Evolutionary conservation across 1,284 basidiomycete species (phyloP).

Genomic region (Malassezia slooffiae): DNA sequence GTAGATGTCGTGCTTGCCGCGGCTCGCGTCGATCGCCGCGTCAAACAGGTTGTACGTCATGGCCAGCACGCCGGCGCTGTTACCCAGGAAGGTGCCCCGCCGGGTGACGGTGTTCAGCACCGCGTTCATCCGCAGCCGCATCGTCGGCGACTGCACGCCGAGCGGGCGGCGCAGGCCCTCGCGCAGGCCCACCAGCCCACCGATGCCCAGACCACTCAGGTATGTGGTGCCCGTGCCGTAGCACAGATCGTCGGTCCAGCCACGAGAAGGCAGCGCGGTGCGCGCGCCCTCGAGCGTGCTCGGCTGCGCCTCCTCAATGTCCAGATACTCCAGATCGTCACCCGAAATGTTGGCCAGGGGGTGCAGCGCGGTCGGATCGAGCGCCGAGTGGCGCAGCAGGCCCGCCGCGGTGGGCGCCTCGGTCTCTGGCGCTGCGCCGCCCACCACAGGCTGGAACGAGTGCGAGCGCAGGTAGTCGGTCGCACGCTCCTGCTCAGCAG

Average conservation of each 20-base stretch:
- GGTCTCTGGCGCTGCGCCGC: slow-evolving; percentile 49
- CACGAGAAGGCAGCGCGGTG: slow-evolving; percentile 52
- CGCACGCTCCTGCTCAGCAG: neutral
- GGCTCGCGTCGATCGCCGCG: slow-evolving; percentile 74
- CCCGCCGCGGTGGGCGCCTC: slow-evolving; percentile 86
- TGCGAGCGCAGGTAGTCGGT: slow-evolving; percentile 28
- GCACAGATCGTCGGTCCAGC: slow-evolving; percentile 98
- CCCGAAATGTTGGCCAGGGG: slow-evolving; percentile 38
- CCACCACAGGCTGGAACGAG: slow-evolving; percentile 21
- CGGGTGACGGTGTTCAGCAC: slow-evolving; percentile 90
- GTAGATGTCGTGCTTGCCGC: slow-evolving; percentile 80
- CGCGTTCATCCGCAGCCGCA: slow-evolving; percentile 86
- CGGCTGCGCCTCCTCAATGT: slow-evolving; percentile 40
- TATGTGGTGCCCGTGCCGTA: slow-evolving; percentile 99
- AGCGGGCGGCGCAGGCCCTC: slow-evolving; percentile 77
- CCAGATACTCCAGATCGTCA: slow-evolving; percentile 46
- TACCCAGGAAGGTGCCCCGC: slow-evolving; percentile 92
- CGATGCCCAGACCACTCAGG: slow-evolving; percentile 84
- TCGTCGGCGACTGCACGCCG: slow-evolving; percentile 50
- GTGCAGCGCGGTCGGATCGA: slow-evolving; percentile 70
- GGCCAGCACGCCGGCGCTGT: slow-evolving; percentile 92
- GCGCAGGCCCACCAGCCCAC: slow-evolving; percentile 87
- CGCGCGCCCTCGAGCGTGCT: slow-evolving; percentile 41
- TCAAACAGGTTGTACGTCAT: slow-evolving; percentile 94
- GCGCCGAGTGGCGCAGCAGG: slow-evolving; percentile 72